phyloP scores from a whole-genome alignment of 108 stramenopile genomes.

The Asterionellopsis glacialis region DNA sequence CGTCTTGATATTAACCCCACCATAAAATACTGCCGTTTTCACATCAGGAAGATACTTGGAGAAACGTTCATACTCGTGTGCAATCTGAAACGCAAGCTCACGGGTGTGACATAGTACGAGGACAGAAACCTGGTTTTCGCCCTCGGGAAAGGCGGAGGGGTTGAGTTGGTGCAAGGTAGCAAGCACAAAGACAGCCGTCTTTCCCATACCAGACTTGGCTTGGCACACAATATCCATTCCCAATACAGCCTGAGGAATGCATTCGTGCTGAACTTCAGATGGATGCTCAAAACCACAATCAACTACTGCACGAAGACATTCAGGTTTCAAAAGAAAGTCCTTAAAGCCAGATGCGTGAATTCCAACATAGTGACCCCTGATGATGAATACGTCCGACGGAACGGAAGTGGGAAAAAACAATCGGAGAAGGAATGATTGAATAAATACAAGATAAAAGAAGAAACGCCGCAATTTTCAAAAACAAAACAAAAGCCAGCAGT shows the following conservation, averaged over 20 bases:
- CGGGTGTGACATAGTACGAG: conserved; percentile 99
- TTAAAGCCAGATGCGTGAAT: conserved; percentile 98
- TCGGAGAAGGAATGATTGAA: conserved; percentile 14
- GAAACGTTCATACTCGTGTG: conserved; percentile 98
- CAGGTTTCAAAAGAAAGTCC: conserved; percentile 99
- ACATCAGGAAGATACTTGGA: conserved; percentile 97
- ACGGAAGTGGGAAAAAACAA: not conserved
- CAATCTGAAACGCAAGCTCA: conserved; percentile 99
- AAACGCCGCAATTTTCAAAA: not conserved
- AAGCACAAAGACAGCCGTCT: conserved; percentile 99
- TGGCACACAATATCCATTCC: conserved; percentile 99
- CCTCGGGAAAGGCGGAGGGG: conserved; percentile 55
- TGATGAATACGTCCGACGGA: not conserved
- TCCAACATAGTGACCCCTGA: conserved; percentile 97
- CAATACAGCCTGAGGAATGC: conserved; percentile 98
- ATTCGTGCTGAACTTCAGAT: conserved; percentile 97
- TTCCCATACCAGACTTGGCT: conserved; percentile 99
- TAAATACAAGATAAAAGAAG: conserved; percentile 8
- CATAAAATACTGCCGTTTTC: conserved; percentile 98
- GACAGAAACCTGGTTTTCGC: conserved; percentile 78
- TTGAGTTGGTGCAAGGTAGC: conserved; percentile 96
- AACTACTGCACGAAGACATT: conserved; percentile 95
- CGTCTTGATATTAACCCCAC: conserved; percentile 88
- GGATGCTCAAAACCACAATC: conserved; percentile 99
- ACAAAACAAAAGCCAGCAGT: conserved; percentile 10